phyloP scores from a whole-genome alignment of 805 yeast species.

The Ogataea haglerorum region DNA sequence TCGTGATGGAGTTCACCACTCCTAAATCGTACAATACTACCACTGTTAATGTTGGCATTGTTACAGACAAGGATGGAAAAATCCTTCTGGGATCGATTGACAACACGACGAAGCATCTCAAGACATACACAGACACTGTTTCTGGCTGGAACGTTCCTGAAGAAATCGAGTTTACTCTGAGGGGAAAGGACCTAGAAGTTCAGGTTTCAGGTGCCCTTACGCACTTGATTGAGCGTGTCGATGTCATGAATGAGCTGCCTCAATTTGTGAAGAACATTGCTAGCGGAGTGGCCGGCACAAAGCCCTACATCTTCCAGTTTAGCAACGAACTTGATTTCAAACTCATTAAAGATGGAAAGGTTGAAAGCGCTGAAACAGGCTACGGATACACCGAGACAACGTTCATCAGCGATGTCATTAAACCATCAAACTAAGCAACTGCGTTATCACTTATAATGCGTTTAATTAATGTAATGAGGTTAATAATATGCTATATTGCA shows the following conservation, averaged over 20 bases:
- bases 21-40: conserved; percentile 86
- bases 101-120: conserved; percentile 60
- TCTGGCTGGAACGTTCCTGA: conserved; percentile 92
- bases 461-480: conserved; percentile 8
- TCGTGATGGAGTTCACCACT: conserved; percentile 93
- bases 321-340: conserved; percentile 52
- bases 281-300: conserved; percentile 91
- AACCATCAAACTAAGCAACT: background rate
- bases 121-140: conserved; percentile 59
- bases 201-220: conserved; percentile 57
- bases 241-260: conserved; percentile 97
- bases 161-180: conserved; percentile 54
- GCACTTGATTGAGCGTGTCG: conserved; percentile 80
- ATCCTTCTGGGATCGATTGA: conserved; percentile 58
- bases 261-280: conserved; percentile 90
- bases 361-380: conserved; percentile 51
- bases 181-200: conserved; percentile 44
- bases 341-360: conserved; percentile 38
- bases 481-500: conserved; percentile 2
- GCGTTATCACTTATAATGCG: background rate
- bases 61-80: conserved; percentile 62
- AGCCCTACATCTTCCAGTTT: conserved; percentile 95
- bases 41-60: conserved; percentile 74
- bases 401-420: conserved; percentile 48
- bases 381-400: conserved; percentile 76